Conservation (phyloP, 2,329 filamentous ascomycete species). For the Ophiostoma montium region DNA sequence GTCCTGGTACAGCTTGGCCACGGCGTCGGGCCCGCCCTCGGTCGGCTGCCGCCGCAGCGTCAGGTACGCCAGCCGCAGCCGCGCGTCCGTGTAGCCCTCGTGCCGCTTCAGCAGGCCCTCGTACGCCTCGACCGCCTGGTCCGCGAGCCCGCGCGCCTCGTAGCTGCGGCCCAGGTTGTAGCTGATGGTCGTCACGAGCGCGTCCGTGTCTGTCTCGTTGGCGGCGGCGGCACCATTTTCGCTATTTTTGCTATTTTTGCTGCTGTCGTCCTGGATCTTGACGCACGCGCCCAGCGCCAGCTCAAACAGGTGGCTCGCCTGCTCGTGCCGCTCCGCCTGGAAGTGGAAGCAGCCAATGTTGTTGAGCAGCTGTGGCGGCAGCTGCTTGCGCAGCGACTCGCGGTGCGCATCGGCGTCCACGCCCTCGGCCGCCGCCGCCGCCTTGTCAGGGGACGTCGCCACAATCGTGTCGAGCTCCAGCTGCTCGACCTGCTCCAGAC, state of each 20-base stretch:
- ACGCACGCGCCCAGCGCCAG: conserved; percentile 81
- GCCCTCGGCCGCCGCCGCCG: conserved; percentile 40
- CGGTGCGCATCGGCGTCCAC: conserved; percentile 48
- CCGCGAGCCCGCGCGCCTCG: conserved; percentile 65
- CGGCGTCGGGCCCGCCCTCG: conserved; percentile 74
- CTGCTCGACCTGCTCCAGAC: conserved; percentile 81
- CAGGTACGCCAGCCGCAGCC: conserved; percentile 79
- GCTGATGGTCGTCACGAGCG: conserved; percentile 86
- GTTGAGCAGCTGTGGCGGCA: conserved; percentile 86
- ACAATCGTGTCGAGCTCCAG: conserved; percentile 71
- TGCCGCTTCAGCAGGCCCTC: conserved; percentile 75
- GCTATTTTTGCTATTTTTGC: conserved; percentile 27
- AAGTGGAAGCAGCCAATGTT: conserved; percentile 96
- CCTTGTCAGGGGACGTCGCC: conserved; percentile 35
- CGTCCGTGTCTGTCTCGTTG: conserved; percentile 60
- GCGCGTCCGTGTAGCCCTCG: conserved; percentile 83
- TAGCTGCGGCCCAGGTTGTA: conserved; percentile 93
- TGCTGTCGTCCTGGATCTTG: conserved; percentile 55
- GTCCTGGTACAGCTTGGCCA: conserved; percentile 73
- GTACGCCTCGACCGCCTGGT: conserved; percentile 80
- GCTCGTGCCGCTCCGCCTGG: conserved; percentile 66
- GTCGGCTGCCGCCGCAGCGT: conserved; percentile 65
- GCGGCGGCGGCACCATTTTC: too few species aligned
- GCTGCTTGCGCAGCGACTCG: conserved; percentile 53
- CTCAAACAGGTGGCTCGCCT: conserved; percentile 79